Conservation (phyloP, 2,329 filamentous ascomycete genomes). For the Orbilia quercus region DNA sequence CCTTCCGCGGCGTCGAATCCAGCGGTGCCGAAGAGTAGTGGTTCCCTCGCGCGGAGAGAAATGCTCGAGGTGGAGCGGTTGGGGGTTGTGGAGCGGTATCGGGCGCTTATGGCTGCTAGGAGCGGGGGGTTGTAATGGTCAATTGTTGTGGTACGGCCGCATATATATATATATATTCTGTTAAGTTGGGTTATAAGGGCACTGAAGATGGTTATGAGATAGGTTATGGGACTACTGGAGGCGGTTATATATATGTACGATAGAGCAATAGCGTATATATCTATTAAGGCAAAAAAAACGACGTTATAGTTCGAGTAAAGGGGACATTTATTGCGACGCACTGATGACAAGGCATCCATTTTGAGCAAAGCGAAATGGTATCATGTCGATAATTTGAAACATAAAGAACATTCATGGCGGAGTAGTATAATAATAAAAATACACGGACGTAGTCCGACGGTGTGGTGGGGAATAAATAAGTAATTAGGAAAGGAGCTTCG, state of each 20-base stretch:
- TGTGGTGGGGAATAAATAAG: background rate
- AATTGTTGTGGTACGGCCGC: too few relatives aligned
- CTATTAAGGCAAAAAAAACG: slow-evolving; percentile 1
- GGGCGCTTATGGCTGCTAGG: slow-evolving; percentile 74
- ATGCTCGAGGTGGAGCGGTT: slow-evolving; percentile 76
- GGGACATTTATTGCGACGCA: background rate
- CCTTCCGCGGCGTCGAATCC: slow-evolving; percentile 70
- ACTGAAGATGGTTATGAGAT: too few relatives aligned
- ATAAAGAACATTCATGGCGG: slow-evolving; percentile 20
- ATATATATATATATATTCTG: too few relatives aligned
- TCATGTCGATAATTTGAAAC: slow-evolving; percentile 28
- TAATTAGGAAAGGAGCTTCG: background rate
- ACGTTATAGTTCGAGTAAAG: slow-evolving; percentile 3
- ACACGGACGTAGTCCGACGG: slow-evolving; percentile 13
- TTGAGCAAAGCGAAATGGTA: slow-evolving; percentile 38
- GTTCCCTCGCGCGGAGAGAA: slow-evolving; percentile 77
- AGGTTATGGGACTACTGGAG: too few relatives aligned
- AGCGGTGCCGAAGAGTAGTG: slow-evolving; percentile 75
- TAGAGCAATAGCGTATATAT: background rate
- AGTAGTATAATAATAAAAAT: slow-evolving; percentile 21
- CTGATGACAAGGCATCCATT: slow-evolving; percentile 35
- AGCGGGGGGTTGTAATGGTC: slow-evolving; percentile 59
- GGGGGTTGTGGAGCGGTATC: slow-evolving; percentile 78
- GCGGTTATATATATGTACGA: background rate
- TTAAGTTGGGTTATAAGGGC: background rate